Conservation (phyloP, 352 stramenopile genomes). For the Albugo candida region DNA sequence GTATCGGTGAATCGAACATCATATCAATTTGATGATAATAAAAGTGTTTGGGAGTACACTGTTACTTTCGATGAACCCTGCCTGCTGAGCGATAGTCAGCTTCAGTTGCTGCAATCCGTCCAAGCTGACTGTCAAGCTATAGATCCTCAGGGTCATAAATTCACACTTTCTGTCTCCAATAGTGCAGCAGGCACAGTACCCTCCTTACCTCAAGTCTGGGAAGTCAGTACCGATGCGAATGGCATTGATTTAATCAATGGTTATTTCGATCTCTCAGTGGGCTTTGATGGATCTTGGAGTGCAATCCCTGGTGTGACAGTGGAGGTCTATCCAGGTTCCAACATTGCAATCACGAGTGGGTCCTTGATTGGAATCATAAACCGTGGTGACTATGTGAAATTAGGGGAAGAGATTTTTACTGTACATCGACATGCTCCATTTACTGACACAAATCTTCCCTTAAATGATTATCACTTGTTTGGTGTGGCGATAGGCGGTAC, state of each 20-base stretch:
- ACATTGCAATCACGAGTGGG: conserved; percentile 15
- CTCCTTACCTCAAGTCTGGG: conserved; percentile 44
- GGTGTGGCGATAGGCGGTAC: conserved; percentile 10
- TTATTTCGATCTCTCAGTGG: conserved; percentile 50
- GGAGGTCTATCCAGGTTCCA: conserved; percentile 26
- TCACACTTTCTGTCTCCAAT: conserved; percentile 25
- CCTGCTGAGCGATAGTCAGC: conserved; percentile 31
- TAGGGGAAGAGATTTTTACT: conserved; percentile 33
- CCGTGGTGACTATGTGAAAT: conserved; percentile 31
- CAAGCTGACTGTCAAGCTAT: conserved; percentile 16
- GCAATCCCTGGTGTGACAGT: conserved; percentile 15
- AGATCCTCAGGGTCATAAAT: conserved; percentile 22
- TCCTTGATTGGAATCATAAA: conserved; percentile 53
- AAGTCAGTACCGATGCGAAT: conserved; percentile 24
- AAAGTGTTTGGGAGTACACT: conserved; percentile 48
- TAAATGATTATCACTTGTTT: conserved; percentile 48
- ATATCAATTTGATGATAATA: conserved; percentile 13
- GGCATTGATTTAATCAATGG: conserved; percentile 21
- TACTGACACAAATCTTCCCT: conserved; percentile 35
- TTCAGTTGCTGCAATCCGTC: conserved; percentile 21
- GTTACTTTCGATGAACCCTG: conserved; percentile 45
- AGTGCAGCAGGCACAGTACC: conserved; percentile 20
- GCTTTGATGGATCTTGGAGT: conserved; percentile 37
- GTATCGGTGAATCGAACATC: conserved; percentile 32
- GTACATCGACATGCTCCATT: conserved; percentile 48